Conservation (phyloP, 768 basidiomycete genomes). For the Naganishia randhawae region DNA sequence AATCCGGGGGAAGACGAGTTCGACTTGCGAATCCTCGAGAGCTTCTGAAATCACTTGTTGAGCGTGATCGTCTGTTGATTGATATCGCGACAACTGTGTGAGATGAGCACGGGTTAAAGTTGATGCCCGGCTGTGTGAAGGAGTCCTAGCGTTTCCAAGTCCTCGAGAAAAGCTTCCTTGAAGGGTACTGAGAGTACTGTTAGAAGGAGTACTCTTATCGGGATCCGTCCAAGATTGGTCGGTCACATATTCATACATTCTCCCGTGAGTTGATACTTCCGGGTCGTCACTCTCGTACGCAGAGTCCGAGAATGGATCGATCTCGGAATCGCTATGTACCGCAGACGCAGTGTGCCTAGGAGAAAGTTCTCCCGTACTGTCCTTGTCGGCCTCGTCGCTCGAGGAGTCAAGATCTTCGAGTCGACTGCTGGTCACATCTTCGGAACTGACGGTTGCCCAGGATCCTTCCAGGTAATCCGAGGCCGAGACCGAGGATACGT, state of each 20-base stretch:
- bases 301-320: constrained; percentile 10
- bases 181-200: constrained; percentile 10
- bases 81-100: neutral
- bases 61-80: neutral
- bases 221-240: constrained; percentile 23
- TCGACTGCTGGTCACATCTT: neutral
- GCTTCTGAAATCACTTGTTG: neutral
- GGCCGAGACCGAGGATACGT: neutral
- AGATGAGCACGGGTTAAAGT: constrained; percentile 2
- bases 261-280: neutral
- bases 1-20: constrained; percentile 10
- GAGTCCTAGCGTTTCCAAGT: neutral
- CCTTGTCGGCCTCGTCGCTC: neutral
- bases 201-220: constrained; percentile 10
- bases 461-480: constrained; percentile 13
- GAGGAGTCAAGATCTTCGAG: constrained; percentile 9
- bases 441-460: constrained; percentile 11
- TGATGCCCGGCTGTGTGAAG: neutral
- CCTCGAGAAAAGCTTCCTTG: constrained; percentile 17
- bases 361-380: neutral
- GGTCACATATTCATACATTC: constrained; percentile 9
- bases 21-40: constrained; percentile 15
- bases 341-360: neutral
- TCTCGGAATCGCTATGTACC: constrained; percentile 1
- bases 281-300: constrained; percentile 1